Conservation (phyloP, 352 stramenopile genomes). For the Phytophthora palmivora region DNA sequence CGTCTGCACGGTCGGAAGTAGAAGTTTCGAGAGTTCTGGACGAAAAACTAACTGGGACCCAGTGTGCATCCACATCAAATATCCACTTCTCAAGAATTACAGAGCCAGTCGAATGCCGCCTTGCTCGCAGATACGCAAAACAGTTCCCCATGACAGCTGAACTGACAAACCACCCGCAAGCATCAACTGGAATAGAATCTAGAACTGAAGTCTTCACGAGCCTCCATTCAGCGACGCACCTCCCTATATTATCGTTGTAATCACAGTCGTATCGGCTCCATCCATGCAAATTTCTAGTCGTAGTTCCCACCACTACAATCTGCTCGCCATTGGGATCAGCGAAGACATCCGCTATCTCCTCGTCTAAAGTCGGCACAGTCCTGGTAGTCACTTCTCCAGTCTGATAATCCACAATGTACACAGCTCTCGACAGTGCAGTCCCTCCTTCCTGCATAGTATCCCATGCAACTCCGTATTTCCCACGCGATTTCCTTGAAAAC, state of each 20-base stretch:
- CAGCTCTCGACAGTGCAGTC: not conserved
- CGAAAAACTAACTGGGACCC: constrained; percentile 20
- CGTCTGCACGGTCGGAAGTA: not conserved
- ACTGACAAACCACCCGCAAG: constrained; percentile 24
- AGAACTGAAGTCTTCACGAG: not conserved
- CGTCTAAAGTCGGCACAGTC: constrained; percentile 4
- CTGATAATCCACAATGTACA: constrained; percentile 29
- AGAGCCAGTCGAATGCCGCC: not conserved
- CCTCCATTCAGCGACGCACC: constrained; percentile 8
- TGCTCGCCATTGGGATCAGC: constrained; percentile 18
- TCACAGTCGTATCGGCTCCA: constrained; percentile 8
- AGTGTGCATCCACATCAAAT: constrained; percentile 30
- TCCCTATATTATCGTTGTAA: not conserved
- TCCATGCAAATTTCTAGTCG: constrained; percentile 10
- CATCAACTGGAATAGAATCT: not conserved
- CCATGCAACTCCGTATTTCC: constrained; percentile 10
- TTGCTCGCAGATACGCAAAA: constrained; percentile 25
- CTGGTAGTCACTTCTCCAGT: constrained; percentile 11
- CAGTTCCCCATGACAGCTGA: constrained; percentile 29
- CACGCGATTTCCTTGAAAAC: constrained; percentile 1
- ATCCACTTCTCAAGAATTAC: constrained; percentile 29
- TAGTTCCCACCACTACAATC: constrained; percentile 18
- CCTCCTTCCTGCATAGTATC: not conserved
- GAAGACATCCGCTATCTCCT: constrained; percentile 24
- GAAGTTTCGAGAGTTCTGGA: constrained; percentile 3